phyloP scores from a whole-genome alignment of 1,284 basidiomycete genomes.

The Pseudozyma thailandica region DNA sequence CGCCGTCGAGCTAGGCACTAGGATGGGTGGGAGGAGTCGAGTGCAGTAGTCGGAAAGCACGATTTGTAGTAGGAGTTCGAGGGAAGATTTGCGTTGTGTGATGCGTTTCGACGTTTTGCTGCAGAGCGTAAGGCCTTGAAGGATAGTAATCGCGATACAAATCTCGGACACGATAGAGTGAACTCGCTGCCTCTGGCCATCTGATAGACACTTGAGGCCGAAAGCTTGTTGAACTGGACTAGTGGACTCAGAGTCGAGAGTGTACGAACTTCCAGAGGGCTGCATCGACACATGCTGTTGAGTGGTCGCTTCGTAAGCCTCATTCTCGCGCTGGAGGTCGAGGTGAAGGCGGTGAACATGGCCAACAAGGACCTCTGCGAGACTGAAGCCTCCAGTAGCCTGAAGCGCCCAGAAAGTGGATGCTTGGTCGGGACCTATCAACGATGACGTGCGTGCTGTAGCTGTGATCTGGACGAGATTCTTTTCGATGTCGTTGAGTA shows the following conservation, averaged over 20 bases:
- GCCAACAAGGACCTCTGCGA: constrained; percentile 34
- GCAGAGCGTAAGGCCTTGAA: constrained; percentile 47
- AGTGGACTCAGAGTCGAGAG: neutral
- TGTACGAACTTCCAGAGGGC: neutral
- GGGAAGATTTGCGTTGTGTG: constrained; percentile 30
- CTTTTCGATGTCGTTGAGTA: constrained; percentile 42
- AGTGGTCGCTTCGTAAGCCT: neutral
- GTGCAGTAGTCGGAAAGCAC: constrained; percentile 43
- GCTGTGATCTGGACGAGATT: constrained; percentile 24
- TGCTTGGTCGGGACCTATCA: constrained; percentile 15
- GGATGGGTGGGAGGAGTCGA: constrained; percentile 34
- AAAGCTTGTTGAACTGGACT: neutral
- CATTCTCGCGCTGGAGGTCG: constrained; percentile 30
- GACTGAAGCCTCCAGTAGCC: constrained; percentile 26
- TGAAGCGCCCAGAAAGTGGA: constrained; percentile 42
- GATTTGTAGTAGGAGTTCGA: constrained; percentile 40
- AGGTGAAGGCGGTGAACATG: constrained; percentile 35
- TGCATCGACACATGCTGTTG: neutral
- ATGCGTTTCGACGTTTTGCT: constrained; percentile 26
- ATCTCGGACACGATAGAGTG: constrained; percentile 22
- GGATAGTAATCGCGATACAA: constrained; percentile 43
- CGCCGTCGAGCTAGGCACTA: constrained; percentile 7
- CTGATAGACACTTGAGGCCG: constrained; percentile 8
- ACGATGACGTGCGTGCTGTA: neutral
- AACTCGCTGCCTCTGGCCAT: constrained; percentile 21